Evolutionary conservation across 2,329 filamentous ascomycete species (phyloP).

Genomic region (Escovopsis sp.): DNA sequence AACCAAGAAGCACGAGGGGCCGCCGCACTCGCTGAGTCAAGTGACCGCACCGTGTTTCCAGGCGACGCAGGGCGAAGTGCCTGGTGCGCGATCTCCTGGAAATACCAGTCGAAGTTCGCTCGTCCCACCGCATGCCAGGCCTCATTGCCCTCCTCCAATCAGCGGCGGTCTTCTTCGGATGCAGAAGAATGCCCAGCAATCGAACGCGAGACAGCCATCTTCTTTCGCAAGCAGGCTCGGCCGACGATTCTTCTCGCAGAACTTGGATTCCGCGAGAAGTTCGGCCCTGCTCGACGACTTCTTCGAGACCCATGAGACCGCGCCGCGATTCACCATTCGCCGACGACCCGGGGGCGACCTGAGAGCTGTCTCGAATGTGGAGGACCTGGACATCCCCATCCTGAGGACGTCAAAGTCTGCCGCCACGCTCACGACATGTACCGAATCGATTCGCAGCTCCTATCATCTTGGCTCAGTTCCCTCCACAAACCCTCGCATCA

Average conservation of each 20-base stretch:
- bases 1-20: slow-evolving; percentile 15
- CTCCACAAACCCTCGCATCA: slow-evolving; percentile 3
- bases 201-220: slow-evolving; percentile 22
- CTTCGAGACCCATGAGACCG: slow-evolving; percentile 24
- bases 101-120: slow-evolving; percentile 19
- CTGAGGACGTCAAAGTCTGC: slow-evolving; percentile 41
- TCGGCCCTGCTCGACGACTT: slow-evolving; percentile 37
- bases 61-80: slow-evolving; percentile 21
- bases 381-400: slow-evolving; percentile 38
- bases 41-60: slow-evolving; percentile 8
- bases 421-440: slow-evolving; percentile 44
- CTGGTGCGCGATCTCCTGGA: slow-evolving; percentile 16
- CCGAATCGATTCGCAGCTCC: slow-evolving; percentile 45
- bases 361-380: slow-evolving; percentile 50
- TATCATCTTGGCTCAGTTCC: slow-evolving; percentile 30
- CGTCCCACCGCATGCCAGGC: slow-evolving; percentile 12
- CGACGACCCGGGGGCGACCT: slow-evolving; percentile 63
- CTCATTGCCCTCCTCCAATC: slow-evolving; percentile 15
- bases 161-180: slow-evolving; percentile 16
- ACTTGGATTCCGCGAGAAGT: slow-evolving; percentile 45
- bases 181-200: slow-evolving; percentile 32
- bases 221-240: slow-evolving; percentile 45
- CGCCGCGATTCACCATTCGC: slow-evolving; percentile 49
- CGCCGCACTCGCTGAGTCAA: slow-evolving; percentile 28
- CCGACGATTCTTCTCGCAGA: slow-evolving; percentile 36